phyloP scores from a whole-genome alignment of 257 asterid genomes.

The Handroanthus guayacan region DNA sequence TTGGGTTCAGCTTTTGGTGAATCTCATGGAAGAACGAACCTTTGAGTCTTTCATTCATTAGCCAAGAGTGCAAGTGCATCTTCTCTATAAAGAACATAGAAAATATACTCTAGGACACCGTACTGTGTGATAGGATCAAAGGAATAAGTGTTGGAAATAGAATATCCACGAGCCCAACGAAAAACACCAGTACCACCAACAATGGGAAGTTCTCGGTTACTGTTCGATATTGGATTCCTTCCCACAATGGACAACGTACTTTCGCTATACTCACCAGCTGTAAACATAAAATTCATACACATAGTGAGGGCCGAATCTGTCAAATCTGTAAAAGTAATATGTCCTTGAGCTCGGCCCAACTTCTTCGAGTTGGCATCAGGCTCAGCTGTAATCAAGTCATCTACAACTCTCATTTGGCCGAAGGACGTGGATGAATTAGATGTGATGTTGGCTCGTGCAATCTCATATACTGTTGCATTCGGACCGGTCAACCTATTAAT shows the following conservation, averaged over 20 bases:
- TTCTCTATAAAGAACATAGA: slow-evolving; percentile 19
- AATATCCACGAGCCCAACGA: slow-evolving; percentile 37
- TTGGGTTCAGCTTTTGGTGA: too few species aligned
- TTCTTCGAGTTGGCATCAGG: neutral
- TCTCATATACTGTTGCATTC: slow-evolving; percentile 8
- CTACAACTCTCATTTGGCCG: slow-evolving; percentile 14
- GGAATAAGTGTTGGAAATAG: slow-evolving; percentile 37
- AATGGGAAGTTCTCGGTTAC: slow-evolving; percentile 42
- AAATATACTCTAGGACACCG: slow-evolving; percentile 39
- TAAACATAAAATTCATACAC: neutral
- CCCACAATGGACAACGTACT: slow-evolving; percentile 37
- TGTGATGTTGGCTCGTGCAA: slow-evolving; percentile 7
- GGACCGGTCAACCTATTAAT: neutral
- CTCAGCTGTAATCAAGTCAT: neutral
- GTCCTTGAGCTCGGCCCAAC: slow-evolving; percentile 31
- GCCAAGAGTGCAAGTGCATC: too few species aligned
- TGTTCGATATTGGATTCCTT: slow-evolving; percentile 25
- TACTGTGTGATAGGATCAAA: slow-evolving; percentile 13
- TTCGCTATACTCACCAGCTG: slow-evolving; percentile 22
- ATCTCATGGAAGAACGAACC: too few species aligned
- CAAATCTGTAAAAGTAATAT: neutral
- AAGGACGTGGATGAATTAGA: slow-evolving; percentile 4
- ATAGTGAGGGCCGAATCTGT: neutral
- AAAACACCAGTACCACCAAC: slow-evolving; percentile 45
- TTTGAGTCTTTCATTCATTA: too few species aligned